Base-by-base conservation (phyloP, 2,329 filamentous ascomycete genomes). In the Cladophialophora bantiana region DNA sequence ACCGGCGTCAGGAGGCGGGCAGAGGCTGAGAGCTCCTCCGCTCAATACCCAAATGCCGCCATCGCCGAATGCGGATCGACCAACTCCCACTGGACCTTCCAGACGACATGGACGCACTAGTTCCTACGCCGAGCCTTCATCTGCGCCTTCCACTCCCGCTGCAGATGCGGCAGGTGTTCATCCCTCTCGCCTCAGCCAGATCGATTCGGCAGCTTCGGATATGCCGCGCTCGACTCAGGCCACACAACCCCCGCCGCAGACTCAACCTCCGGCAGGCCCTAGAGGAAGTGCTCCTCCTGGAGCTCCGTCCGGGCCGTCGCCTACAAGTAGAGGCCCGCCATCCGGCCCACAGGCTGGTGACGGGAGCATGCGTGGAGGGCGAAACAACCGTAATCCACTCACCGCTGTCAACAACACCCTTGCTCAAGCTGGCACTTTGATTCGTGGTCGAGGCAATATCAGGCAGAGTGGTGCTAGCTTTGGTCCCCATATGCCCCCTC, bases 131-230 rank as follows among this genome's bases (percentile, higher is more conserved):
- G 70, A 75, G 31, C 52, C 74, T 48, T 45, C 74, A n/a, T 71
- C 73, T 35, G 68, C 76, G 26, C 74, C 76, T 12, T 64, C 74
- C 12, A 73, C 78, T 15, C 76, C 78, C 45, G 50, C 52, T 48
- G n/a, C 52, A 35, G 80, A 82, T 40, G 75, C 78, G 15, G 75
- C 78, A 26, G 83, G 84, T 36, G 81, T 87, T 54, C 85, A 87
- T 72, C 85, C 85, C 10, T 85, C 85, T 71, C 81, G 85, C 42
- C 74, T 86, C 54, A 81, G 80, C 48, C 79, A 80, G 42, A 77
- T 82, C 38, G 70, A 70, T 34, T 40, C 73, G 20, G 58, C 73
- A 5, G 68, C 70, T 15, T 61, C 61, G 53, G 71, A 70, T 20
- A 10, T 62, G 32, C 3, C 70, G 20, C 66, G 65, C 52, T 45